Evolutionary conservation across 768 basidiomycete genomes (phyloP), one percentile per base, ranked within the genome.

Genomic region (Hebeloma cylindrosporum): DNA sequence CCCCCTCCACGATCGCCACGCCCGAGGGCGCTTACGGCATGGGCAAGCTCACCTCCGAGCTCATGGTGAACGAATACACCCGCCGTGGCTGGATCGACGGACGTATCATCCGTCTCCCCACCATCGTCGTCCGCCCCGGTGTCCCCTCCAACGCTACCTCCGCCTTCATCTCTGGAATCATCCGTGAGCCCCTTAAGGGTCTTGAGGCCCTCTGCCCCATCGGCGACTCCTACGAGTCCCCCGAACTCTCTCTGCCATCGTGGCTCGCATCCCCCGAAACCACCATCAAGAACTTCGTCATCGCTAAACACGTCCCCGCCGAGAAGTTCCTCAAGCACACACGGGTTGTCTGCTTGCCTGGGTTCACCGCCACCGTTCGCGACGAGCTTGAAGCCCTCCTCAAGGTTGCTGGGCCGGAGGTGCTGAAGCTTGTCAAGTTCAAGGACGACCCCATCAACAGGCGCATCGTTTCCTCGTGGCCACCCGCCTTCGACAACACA

Each of bases 21-120:
- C 80, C 80, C 10, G 69, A 80, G 48, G 67, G 79, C 34, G 71
- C 78, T 9, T 80, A 80, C 51, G 80, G 80, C n/a, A 70, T 72
- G 58, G 75, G 66, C 7, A 82, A 82, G 54, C 70, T 80, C 47
- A 66, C 72, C 13, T 69, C 72, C 9, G 81, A 83, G 61, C 61
- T 79, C 25, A 61, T 80, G 40, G 68, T 81, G 41, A 81, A 79
- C 64, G 80, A 83, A 54, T 83, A 77, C 58, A 67, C 77, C 7
- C 72, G 81, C 27, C 65, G 79, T 17, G 78, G 78, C 7, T 78
- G 77, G 48, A 59, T 81, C 31, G 78, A 82, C 51, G 81, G 79
- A 14, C 73, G 79, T 25, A 76, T 81, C 51, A 61, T 83, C 21
- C 78, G 80, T 33, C 68, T 82, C 2, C 81, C 81, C 4, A 82